Base-by-base conservation (phyloP, 306 rosid species). In the Biancaea sappan region DNA sequence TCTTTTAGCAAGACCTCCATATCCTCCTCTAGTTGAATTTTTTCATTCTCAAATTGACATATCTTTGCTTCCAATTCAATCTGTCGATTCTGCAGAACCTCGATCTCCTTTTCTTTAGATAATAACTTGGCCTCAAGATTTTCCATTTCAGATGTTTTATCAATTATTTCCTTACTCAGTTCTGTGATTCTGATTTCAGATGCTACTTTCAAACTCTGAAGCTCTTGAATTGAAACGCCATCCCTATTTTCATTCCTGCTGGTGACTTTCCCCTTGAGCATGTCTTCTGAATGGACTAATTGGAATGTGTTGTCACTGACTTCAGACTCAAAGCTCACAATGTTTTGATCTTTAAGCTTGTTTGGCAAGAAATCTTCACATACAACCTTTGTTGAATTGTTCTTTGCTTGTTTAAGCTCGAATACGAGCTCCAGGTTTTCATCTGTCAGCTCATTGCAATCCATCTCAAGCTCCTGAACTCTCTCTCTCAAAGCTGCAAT, bases 361-460 rank as follows among this genome's bases (percentile, higher is more conserved):
- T 72, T 64, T 51, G 70, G 59, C 26, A 75, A 79, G 59, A 71
- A 69, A 65, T 85, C 85, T 52, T 67, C 64, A 50, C 78, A 66
- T 50, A 71, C 35, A 37, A 24, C 69, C 77, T 70, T 79, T 40
- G 61, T 82, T 28, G 79, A 77, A 67, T 43, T 77, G 43, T 78
- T 80, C 56, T 87, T 87, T 40, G 85, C 84, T 83, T 83, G 88
- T 83, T 88, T 94, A 58, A 92, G 95, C 90, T 90, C 84, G 90
- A 81, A 72, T 70, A 90, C 66, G 76, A 94, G 97, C 41, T 92
- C 95, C 47, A 94, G 89, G 86, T 94, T 94, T 86, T 94, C 99
- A 9, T 94, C 91, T 0, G 99, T 92, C 82, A 94, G 81, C 81
- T 94, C 99, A 77, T 81, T 90, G 81, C 99, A 92, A 81, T 94